Base-by-base conservation (phyloP, 148 eudicot genomes). In the Beta vulgaris region DNA sequence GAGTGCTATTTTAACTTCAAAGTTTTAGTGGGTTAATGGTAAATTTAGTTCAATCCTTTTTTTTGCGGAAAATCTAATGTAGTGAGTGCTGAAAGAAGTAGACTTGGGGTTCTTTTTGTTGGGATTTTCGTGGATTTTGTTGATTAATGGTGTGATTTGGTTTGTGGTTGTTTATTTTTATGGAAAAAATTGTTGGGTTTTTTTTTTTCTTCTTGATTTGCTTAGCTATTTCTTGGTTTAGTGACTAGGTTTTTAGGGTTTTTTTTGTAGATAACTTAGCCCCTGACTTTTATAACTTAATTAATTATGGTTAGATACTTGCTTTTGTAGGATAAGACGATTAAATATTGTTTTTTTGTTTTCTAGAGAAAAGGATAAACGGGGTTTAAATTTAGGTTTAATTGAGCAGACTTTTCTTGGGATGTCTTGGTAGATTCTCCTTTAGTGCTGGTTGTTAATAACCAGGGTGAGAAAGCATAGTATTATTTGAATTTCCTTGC, bases 1-100 rank as follows among this genome's bases (percentile, higher is more conserved):
- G 6, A 21, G 23, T 69, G 76, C 21, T 51, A 16, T 74, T 75
- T 71, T 11, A 25, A 59, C 51, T 75, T 39, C n/a, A n/a, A n/a
- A n/a, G n/a, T 28, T 66, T 40, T 44, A 54, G 54, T 65, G 58
- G 75, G 69, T 58, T 78, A 70, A 32, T 68, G 74, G 25, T 78
- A 70, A 75, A 44, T 48, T 54, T 32, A 79, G 79, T 65, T 69
- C 34, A 80, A 81, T 69, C 61, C 64, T 43, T 3, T 64, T 6
- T 51, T 34, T 9, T 72, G 49, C 11, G 39, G 31, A 23, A 4
- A 15, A 36, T 58, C 37, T 37, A 53, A n/a, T 44, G 39, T 15
- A 26, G 36, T 25, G 2, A 12, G 14, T 66, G 55, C 12, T 23
- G 19, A 23, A 15, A 74, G n/a, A 70, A 65, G 35, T 43, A 44